Evolutionary conservation across 2,329 filamentous ascomycete species (phyloP).

Genomic region (Apiospora rasikravindrae): DNA sequence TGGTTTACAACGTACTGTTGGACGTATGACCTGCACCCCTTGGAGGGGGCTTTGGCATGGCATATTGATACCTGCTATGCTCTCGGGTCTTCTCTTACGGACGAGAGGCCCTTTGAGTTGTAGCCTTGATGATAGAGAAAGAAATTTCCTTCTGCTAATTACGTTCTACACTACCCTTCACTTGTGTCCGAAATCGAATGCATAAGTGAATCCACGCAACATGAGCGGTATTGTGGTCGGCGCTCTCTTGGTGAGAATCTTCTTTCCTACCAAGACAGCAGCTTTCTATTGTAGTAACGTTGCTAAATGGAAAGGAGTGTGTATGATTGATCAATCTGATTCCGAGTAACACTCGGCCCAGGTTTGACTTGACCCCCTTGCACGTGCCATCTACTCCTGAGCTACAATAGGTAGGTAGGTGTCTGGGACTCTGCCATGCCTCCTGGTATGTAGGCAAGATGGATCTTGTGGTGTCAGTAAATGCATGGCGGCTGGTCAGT

Average conservation of each 20-base stretch:
- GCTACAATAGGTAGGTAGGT: no score
- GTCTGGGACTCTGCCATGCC: no score
- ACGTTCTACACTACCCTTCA: neutral
- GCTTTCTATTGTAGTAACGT: no score
- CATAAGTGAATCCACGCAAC: neutral
- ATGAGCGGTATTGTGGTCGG: no score
- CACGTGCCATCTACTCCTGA: no score
- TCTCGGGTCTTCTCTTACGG: neutral
- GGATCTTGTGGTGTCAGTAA: neutral
- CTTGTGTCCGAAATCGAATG: neutral
- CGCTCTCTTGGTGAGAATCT: no score
- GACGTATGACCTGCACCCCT: neutral
- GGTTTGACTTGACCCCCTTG: no score
- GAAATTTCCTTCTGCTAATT: conserved; percentile 11
- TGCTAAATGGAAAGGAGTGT: neutral
- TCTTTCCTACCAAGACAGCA: no score
- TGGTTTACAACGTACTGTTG: conserved; percentile 16
- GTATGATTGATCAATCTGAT: no score
- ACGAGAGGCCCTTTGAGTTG: conserved; percentile 1
- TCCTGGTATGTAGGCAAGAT: no score
- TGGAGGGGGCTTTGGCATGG: neutral
- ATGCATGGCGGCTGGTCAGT: neutral
- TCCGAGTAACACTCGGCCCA: no score
- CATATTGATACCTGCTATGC: conserved; percentile 14
- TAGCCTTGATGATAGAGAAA: conserved; percentile 17